Base-by-base conservation (phyloP, 208 protist genomes). In the Trypanosoma scelopori region DNA sequence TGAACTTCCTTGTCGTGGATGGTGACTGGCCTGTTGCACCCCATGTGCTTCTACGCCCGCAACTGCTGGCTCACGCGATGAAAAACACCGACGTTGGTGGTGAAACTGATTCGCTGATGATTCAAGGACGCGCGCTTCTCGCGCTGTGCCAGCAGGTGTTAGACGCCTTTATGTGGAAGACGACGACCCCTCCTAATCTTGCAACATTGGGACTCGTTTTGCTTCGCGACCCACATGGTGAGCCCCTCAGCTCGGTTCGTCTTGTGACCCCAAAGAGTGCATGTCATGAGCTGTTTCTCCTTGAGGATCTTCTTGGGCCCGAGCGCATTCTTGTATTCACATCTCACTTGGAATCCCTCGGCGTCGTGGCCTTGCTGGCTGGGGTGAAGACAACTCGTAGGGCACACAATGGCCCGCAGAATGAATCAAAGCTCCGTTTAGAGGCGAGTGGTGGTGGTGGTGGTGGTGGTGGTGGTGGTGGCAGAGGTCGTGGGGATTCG, bases 301-400 rank as follows among this genome's bases (percentile, higher is more conserved):
- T 92, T 0, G 72, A 82, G n/a, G 82, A 89, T 42, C 52, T 92
- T 23, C 25, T 86, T 18, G 61, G 69, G 32, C 48, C 65, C 0
- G 77, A 73, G 15, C 59, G 64, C 0, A 53, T 92, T 0, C 47
- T 85, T n/a, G 72, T 92, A 20, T 85, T 89, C 30, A 84, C 78
- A 37, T 89, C 27, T 64, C 76, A 41, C 62, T 81, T 55, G 63
- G 60, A 53, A 58, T 70, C 74, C 12, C 65, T 76, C 32, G 23
- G 52, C 23, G 55, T 56, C 27, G 55, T 62, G 18, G 70, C 68
- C 12, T 50, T 49, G 27, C 49, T 69, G 37, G 41, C 52, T 52
- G 42, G 45, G 20, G 41, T 57, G 65, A 51, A 55, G 30, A 27
- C 28, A 16, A 27, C 20, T 22, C 55, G 20, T 6, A 63, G 27